A percentile compares a stretch with the other conserved stretches of the same genome.
Conservation (phyloP, 2,329 filamentous ascomycete genomes). For the Penicillium freii region DNA sequence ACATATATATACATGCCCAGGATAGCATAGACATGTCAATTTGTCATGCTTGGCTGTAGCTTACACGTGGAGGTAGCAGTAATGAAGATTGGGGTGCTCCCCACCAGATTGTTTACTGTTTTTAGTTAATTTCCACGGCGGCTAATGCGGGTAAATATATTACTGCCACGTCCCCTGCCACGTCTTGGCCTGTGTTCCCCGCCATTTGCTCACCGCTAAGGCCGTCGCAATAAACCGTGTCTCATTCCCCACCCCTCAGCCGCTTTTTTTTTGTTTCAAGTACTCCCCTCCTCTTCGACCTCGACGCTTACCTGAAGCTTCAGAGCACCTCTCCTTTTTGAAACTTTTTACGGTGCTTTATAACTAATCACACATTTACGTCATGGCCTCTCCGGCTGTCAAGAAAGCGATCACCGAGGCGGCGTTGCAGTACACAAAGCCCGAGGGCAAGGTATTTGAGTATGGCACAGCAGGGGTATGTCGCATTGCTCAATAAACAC, state of each 20-base stretch:
- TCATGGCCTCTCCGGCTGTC: constrained; percentile 44
- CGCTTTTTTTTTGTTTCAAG: constrained; percentile 22
- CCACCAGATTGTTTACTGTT: background rate
- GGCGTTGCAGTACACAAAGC: constrained; percentile 51
- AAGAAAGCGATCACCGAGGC: constrained; percentile 48
- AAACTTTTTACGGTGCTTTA: background rate
- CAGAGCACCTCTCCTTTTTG: background rate
- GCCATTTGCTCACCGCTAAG: constrained; percentile 25
- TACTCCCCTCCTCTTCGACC: constrained; percentile 4
- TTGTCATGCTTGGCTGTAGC: background rate
- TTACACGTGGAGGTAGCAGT: background rate
- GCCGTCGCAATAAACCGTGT: constrained; percentile 28
- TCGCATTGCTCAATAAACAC: constrained; percentile 17
- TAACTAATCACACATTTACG: constrained; percentile 14
- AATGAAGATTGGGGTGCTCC: background rate
- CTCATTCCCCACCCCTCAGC: constrained; percentile 23
- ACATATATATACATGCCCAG: background rate
- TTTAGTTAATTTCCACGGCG: constrained; percentile 17
- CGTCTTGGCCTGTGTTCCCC: constrained; percentile 10
- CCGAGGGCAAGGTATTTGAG: constrained; percentile 51
- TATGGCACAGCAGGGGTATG: constrained; percentile 63
- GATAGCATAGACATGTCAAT: background rate
- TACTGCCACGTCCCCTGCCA: constrained; percentile 18
- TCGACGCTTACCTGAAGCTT: constrained; percentile 1
- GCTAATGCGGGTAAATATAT: background rate